phyloP scores from a whole-genome alignment of 345 rosid genomes.

The Firmiana major region DNA sequence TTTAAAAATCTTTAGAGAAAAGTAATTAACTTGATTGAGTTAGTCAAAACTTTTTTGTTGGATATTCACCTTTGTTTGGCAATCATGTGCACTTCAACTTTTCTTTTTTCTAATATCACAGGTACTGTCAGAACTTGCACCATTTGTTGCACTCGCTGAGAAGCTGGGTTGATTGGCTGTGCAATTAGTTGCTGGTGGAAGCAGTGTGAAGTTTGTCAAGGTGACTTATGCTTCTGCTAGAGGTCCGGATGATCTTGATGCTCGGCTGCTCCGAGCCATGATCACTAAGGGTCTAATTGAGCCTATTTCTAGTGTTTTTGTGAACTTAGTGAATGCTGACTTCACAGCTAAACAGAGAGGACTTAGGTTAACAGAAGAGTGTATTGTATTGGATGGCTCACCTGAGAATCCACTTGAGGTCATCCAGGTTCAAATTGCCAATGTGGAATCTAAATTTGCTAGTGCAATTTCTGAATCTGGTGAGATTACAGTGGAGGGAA shows the following conservation, averaged over 20 bases:
- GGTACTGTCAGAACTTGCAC: conserved; percentile 57
- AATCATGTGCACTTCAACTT: neutral
- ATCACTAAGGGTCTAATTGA: conserved; percentile 62
- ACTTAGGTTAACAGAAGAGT: conserved; percentile 51
- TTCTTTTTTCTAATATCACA: conserved; percentile 20
- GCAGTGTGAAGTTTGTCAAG: conserved; percentile 53
- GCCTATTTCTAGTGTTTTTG: conserved; percentile 56
- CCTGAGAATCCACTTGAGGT: conserved; percentile 56
- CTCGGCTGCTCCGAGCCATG: conserved; percentile 69
- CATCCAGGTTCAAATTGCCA: conserved; percentile 61
- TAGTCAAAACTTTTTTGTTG: neutral
- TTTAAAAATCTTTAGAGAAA: neutral
- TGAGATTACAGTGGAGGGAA: conserved; percentile 60
- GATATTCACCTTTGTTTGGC: neutral
- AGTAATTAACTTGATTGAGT: neutral
- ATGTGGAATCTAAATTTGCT: conserved; percentile 64
- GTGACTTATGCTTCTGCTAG: conserved; percentile 58
- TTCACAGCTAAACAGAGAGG: conserved; percentile 67
- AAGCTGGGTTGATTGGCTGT: conserved; percentile 63
- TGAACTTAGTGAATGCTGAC: conserved; percentile 72
- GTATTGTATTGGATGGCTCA: conserved; percentile 47
- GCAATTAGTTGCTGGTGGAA: conserved; percentile 71
- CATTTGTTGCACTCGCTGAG: conserved; percentile 55
- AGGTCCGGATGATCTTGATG: conserved; percentile 72
- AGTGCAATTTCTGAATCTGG: conserved; percentile 59